Evolutionary conservation across 352 stramenopile genomes (phyloP).

Genomic region (Saprolegnia diclina): DNA sequence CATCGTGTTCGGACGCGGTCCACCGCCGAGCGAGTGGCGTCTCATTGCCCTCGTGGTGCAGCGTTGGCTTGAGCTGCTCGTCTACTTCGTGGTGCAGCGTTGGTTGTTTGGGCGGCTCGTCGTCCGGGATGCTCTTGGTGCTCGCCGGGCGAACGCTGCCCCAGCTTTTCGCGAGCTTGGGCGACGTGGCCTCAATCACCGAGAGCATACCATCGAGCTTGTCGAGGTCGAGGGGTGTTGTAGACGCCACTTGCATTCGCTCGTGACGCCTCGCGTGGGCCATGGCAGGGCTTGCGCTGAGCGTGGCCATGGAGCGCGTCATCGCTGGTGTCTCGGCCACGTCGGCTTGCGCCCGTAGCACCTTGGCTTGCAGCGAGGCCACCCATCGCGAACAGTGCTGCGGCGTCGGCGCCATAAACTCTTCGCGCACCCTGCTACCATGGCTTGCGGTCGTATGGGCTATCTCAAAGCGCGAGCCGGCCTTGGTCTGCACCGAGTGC

Average conservation of each 20-base stretch:
- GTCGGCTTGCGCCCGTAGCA: slow-evolving; percentile 30
- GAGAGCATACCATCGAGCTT: slow-evolving; percentile 8
- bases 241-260: background rate
- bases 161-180: background rate
- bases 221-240: slow-evolving; percentile 2
- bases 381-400: slow-evolving; percentile 63
- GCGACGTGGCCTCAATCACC: background rate
- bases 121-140: background rate
- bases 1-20: slow-evolving; percentile 21
- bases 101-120: too few relatives aligned
- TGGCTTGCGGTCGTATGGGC: slow-evolving; percentile 21
- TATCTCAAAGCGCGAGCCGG: slow-evolving; percentile 50
- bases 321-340: slow-evolving; percentile 21
- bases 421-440: slow-evolving; percentile 32
- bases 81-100: too few relatives aligned
- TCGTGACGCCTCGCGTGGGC: background rate
- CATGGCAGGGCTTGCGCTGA: background rate
- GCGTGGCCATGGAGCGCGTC: too few relatives aligned
- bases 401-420: slow-evolving; percentile 67
- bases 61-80: background rate
- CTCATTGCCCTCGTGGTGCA: background rate
- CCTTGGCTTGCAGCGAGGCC: slow-evolving; percentile 37
- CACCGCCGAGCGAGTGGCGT: background rate
- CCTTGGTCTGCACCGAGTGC: slow-evolving; percentile 53
- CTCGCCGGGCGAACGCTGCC: background rate